Base-by-base conservation (phyloP, 2,329 filamentous ascomycete species). In the Microcyclospora tardicrescens region DNA sequence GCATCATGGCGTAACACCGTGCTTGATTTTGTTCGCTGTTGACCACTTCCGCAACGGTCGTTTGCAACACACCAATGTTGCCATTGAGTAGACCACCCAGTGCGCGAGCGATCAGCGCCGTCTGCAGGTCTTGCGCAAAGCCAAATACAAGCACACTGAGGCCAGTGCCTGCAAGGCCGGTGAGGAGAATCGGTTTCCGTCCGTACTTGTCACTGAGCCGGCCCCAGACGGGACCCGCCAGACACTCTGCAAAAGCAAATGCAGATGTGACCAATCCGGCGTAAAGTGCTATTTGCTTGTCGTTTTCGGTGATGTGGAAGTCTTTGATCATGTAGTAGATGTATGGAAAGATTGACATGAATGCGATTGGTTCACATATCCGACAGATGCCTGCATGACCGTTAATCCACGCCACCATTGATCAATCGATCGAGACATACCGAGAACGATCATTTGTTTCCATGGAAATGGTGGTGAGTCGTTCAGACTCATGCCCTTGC, bases 261-360 rank as follows among this genome's bases (percentile, higher is more conserved):
- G 89, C 81, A 2, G 89, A 95, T 1, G 89, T 96, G 45, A 96
- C 86, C 77, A 95, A 84, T 54, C 91, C 89, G 16, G 85, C 86
- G 61, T 94, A 96, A 40, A 95, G 76, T 11, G 87, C 84, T 50
- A 95, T 93, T 57, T 82, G 77, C 52, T 73, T 78, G 46, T 81
- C 69, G 56, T 86, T 77, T 34, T 84, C 70, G 45, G 86, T 84
- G 57, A 94, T 79, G 54, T 83, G 71, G 63, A 96, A 96, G 44
- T 86, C 85, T 54, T 86, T 72, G 51, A 96, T 81, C 91, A 98
- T 96, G 68, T 83, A 89, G 67, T 94, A 96, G 52, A 93, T 86
- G 62, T 96, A 98, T 1, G 91, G 91, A 59, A 98, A 96, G 52
- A 96, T 95, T 38, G 87, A 95, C 85, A 95, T 96, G 71, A 98